Conservation (phyloP, 2,329 filamentous ascomycete species). For the Ophiostoma ulmi region DNA sequence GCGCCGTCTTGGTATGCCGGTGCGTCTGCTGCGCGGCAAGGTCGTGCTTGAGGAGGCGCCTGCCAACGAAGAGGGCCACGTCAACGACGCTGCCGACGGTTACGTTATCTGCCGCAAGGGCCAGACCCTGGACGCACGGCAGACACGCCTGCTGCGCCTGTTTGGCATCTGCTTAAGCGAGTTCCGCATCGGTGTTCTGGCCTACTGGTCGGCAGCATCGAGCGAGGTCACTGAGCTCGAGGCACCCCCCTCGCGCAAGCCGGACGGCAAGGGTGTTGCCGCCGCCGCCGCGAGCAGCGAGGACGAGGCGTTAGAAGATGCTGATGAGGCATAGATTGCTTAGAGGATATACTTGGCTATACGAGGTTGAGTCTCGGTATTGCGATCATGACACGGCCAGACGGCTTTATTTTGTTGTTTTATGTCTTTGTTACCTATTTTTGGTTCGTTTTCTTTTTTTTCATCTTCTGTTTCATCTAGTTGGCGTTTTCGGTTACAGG, state of each 20-base stretch:
- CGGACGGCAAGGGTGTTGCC: slow-evolving; percentile 1
- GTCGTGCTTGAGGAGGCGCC: slow-evolving; percentile 58
- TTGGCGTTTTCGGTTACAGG: slow-evolving; percentile 22
- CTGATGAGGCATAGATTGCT: slow-evolving; percentile 19
- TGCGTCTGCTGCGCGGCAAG: slow-evolving; percentile 79
- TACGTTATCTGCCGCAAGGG: slow-evolving; percentile 83
- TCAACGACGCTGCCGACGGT: slow-evolving; percentile 45
- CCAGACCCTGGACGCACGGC: slow-evolving; percentile 77
- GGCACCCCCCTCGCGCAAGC: slow-evolving; percentile 21
- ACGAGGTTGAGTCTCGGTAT: not conserved
- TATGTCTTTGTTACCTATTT: not conserved
- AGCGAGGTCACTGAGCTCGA: slow-evolving; percentile 55
- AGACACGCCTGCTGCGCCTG: slow-evolving; percentile 89
- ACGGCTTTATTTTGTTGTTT: not conserved
- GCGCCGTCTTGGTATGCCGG: slow-evolving; percentile 83
- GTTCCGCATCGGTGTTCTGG: slow-evolving; percentile 76
- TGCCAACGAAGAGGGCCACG: slow-evolving; percentile 43
- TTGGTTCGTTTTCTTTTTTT: not conserved
- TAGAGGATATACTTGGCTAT: slow-evolving; percentile 6
- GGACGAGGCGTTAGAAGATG: slow-evolving; percentile 17
- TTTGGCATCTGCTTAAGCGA: slow-evolving; percentile 88
- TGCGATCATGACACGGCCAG: not conserved
- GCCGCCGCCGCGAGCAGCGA: not conserved
- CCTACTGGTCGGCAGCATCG: slow-evolving; percentile 61
- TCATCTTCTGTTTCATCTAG: not conserved